Evolutionary conservation across 768 basidiomycete genomes (phyloP).

Genomic region (Roridomyces roridus): DNA sequence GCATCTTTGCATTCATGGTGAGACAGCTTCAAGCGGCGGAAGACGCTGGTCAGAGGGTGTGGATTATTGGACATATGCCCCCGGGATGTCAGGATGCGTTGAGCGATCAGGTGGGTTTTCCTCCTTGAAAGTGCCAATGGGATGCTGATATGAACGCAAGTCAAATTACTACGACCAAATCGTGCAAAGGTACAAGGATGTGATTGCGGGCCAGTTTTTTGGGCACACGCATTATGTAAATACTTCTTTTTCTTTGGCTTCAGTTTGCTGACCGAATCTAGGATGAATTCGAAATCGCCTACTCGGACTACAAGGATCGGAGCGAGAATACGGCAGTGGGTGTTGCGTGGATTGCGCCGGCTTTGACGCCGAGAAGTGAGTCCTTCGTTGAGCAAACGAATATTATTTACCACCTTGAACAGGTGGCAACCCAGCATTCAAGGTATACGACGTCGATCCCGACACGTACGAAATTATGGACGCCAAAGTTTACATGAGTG

Average conservation of each 20-base stretch:
- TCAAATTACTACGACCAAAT: conserved; percentile 71
- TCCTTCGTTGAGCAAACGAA: not conserved
- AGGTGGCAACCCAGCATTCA: conserved; percentile 64
- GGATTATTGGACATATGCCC: conserved; percentile 69
- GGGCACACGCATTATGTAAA: conserved; percentile 64
- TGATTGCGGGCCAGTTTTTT: conserved; percentile 66
- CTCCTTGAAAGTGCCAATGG: too few relatives aligned
- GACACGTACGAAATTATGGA: conserved; percentile 74
- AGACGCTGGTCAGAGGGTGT: conserved; percentile 61
- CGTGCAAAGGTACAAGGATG: conserved; percentile 62
- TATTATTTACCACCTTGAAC: not conserved
- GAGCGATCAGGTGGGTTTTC: conserved; percentile 57
- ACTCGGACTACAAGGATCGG: conserved; percentile 57
- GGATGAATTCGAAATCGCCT: conserved; percentile 67
- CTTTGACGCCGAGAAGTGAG: conserved; percentile 63
- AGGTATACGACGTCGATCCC: conserved; percentile 68
- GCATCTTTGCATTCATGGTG: conserved; percentile 59
- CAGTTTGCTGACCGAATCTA: too few relatives aligned
- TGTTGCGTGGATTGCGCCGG: conserved; percentile 57
- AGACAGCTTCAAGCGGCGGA: conserved; percentile 64
- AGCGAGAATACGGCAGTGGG: conserved; percentile 51
- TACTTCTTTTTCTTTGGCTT: too few relatives aligned
- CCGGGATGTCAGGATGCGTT: conserved; percentile 54
- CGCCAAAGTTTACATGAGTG: conserved; percentile 54
- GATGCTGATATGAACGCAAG: too few relatives aligned